Conservation (phyloP, 192 early-diverging fungal genomes). For the Backusella luteola region DNA sequence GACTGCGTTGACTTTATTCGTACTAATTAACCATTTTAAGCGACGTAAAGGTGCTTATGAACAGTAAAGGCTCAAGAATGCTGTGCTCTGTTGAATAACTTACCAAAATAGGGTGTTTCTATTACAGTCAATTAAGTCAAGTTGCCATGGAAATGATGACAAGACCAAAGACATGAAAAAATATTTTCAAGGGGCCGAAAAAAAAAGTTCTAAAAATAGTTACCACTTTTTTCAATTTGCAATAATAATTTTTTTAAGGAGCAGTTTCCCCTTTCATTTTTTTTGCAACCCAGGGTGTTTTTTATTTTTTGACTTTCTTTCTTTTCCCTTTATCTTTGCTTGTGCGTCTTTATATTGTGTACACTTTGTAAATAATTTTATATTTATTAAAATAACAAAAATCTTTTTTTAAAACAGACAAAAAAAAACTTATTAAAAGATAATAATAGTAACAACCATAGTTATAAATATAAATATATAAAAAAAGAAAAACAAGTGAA, state of each 20-base stretch:
- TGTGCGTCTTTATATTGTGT: background rate
- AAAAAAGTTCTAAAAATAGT: background rate
- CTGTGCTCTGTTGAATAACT: too few relatives aligned
- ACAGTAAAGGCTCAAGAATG: too few relatives aligned
- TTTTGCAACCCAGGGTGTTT: background rate
- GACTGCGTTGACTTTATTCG: too few relatives aligned
- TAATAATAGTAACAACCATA: background rate
- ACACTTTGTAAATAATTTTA: background rate
- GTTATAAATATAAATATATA: background rate
- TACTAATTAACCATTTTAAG: too few relatives aligned
- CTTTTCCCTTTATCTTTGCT: background rate
- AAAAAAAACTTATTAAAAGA: background rate
- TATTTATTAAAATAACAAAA: background rate
- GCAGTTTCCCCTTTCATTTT: background rate
- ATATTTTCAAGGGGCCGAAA: background rate
- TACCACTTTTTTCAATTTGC: background rate
- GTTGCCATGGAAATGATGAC: slow-evolving; percentile 13
- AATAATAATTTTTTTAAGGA: too few relatives aligned
- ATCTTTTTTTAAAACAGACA: background rate
- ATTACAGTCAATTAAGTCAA: slow-evolving; percentile 9
- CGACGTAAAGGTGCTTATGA: too few relatives aligned
- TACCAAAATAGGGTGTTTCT: too few relatives aligned
- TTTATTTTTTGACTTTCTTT: background rate
- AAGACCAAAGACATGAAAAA: background rate
- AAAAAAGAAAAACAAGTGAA: background rate